Evolutionary conservation across 2,329 filamentous ascomycete genomes (phyloP), one percentile per base, ranked within the genome.

Genomic region (Diaporthe sp.): DNA sequence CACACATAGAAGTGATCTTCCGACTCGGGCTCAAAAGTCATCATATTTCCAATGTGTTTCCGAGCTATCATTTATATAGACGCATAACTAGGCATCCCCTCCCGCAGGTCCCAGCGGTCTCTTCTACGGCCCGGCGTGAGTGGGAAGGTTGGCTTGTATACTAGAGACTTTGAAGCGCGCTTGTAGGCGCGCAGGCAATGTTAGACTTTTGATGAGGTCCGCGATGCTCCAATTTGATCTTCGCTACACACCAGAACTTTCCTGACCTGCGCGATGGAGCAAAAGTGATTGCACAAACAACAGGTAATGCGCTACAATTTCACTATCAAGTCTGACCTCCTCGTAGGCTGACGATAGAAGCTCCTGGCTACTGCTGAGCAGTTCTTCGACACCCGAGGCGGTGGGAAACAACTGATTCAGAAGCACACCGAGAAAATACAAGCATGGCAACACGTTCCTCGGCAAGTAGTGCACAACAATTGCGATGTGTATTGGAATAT

Each of bases 31-130:
- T 42, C 44, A 53, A 68, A 68, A 55, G 65, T 68, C 65, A 68
- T 42, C 39, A 47, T 65, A 47, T 39, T 47, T 68, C 34, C 65
- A 68, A 68, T 20, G 34, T 68, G 22, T 68, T 68, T 39, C 65
- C 13, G 25, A 25, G 22, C 47, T 68, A 68, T 34, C 22, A 25
- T 20, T 53, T 37, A 42, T 39, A 68, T 68, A 68, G 65, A 68
- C 31, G 65, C 47, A 53, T 42, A 31, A 55, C 3, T 31, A 42
- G 47, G 65, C 22, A 28, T n/a, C 31, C 47, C 25, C 31, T 68
- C 34, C 22, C 28, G 31, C 12, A 34, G 20, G 5, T 25, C 37
- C 58, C 37, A 61, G 25, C 9, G 15, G 61, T 28, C 39, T 65
- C 61, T 10, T 25, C 28, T 25, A 44, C 15, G 28, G n/a, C 28